phyloP scores from a whole-genome alignment of 345 rosid genomes.

The Salix koriyanagi region DNA sequence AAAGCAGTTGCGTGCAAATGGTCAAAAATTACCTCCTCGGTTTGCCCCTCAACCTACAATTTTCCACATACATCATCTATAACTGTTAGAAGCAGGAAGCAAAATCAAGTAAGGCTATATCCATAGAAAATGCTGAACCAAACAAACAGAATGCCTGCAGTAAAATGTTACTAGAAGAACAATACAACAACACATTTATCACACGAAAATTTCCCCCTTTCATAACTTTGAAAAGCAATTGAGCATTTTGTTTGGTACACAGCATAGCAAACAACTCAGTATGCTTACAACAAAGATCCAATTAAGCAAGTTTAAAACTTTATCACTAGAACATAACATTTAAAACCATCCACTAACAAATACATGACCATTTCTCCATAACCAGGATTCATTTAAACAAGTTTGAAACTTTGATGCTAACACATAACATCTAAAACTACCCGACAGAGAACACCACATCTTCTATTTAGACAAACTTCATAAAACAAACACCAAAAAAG shows the following conservation, averaged over 20 bases:
- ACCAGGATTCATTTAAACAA: background rate
- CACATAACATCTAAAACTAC: background rate
- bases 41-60: conserved; percentile 80
- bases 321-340: background rate
- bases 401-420: background rate
- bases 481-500: background rate
- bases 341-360: background rate
- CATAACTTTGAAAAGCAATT: background rate
- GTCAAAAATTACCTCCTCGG: conserved; percentile 92
- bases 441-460: background rate
- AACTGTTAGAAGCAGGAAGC: background rate
- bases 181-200: background rate
- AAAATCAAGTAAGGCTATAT: background rate
- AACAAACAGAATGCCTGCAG: background rate
- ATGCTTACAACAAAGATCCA: background rate
- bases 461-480: background rate
- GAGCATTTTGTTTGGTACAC: background rate
- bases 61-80: conserved; percentile 1
- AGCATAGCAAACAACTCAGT: background rate
- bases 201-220: background rate
- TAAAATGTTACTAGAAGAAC: background rate
- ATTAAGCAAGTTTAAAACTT: background rate
- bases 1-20: conserved; percentile 98
- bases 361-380: background rate
- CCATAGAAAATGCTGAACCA: background rate